phyloP scores from a whole-genome alignment of 208 protist species.

The Trypanosoma scelopori region DNA sequence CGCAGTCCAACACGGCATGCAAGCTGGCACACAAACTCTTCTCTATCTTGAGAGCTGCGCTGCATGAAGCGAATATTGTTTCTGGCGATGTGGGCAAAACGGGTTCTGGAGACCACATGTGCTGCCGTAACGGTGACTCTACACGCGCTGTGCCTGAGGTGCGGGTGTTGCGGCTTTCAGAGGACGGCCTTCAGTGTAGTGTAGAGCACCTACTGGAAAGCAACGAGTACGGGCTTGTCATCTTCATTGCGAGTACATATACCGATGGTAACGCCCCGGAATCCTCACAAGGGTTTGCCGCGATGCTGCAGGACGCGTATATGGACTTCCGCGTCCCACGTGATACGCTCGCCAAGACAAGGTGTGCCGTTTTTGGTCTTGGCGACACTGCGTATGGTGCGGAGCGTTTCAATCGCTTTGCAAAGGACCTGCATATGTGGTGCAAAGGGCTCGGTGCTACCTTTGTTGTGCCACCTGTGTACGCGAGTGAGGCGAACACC shows the following conservation, averaged over 20 bases:
- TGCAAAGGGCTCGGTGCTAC: constrained; percentile 68
- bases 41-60: constrained; percentile 18
- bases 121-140: background rate
- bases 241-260: constrained; percentile 84
- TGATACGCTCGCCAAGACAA: constrained; percentile 49
- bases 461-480: constrained; percentile 79
- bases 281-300: constrained; percentile 60
- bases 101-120: background rate
- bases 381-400: constrained; percentile 85
- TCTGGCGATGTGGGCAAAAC: background rate
- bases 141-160: constrained; percentile 14
- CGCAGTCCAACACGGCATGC: constrained; percentile 55
- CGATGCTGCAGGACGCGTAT: constrained; percentile 71
- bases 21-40: constrained; percentile 69
- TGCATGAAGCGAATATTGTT: constrained; percentile 3
- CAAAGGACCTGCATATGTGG: constrained; percentile 69
- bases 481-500: constrained; percentile 64
- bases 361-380: constrained; percentile 87
- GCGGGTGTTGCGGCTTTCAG: constrained; percentile 19
- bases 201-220: constrained; percentile 57
- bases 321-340: constrained; percentile 81
- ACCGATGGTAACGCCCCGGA: constrained; percentile 72
- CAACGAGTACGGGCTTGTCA: constrained; percentile 36
- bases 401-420: constrained; percentile 76
- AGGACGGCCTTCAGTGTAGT: constrained; percentile 30